Evolutionary conservation across 768 basidiomycete species (phyloP), one percentile per base, ranked within the genome.

Genomic region (Panaeolus cyanescens): DNA sequence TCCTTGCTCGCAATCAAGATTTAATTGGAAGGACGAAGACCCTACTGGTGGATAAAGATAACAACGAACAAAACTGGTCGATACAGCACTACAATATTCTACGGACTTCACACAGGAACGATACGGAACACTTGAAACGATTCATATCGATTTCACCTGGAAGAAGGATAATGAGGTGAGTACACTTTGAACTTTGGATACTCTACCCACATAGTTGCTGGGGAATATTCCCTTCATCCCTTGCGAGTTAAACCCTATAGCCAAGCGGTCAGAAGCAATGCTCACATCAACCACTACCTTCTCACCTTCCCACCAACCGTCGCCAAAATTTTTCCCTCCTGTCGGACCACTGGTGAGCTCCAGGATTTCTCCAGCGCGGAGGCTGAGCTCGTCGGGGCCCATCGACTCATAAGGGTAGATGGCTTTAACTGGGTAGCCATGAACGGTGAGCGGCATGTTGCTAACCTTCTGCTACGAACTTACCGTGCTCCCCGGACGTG

Each of bases 251-350:
- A 85, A 77, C 59, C 91, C 91, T 92, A 71, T 66, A 63, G 64
- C 62, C 59, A 60, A 64, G 37, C 42, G 57, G 56, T 62, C 60
- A 65, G 56, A 64, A 62, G 10, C 42, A 25, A 37, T 55, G 33
- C 59, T 56, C 58, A 32, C 36, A 56, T 56, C 54, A 54, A 40
- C 30, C 13, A 39, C 31, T 4, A 58, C 58, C 17, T 39, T 28
- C 77, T 67, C 68, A 87, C 92, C 92, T 86, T 93, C 91, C 88
- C 89, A 93, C 92, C 92, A 94, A 30, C 90, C 92, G 58, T 90
- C 86, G 30, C 83, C 89, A 69, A 88, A 90, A 67, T 85, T 77
- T 70, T 84, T 81, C 17, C 91, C 90, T 20, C 85, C 88, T 19
- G 76, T 72, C 20, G 82, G 78, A 1, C 86, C 88, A 30, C 75